Base-by-base conservation (phyloP, 2,329 filamentous ascomycete species). In the Epichloe festucae region DNA sequence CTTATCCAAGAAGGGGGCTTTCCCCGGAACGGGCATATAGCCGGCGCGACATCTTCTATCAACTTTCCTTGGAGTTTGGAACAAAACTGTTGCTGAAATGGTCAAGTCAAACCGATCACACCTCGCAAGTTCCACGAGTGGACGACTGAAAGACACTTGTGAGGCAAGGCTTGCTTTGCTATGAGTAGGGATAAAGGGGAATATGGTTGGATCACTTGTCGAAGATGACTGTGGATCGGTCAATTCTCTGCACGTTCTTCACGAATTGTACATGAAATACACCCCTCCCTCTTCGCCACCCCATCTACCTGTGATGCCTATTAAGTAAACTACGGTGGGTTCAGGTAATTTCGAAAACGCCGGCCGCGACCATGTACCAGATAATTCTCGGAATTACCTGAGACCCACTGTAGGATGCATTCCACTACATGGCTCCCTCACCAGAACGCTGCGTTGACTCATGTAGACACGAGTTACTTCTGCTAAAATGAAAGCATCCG, bases 1-100 rank as follows among this genome's bases (percentile, higher is more conserved):
- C 19, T 71, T 98, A 52, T 96, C 89, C 67, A 97, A 96, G 68
- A 86, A 79, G 53, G 89, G 87, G 41, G 91, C 93, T 2, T 98
- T 98, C 63, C 94, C 94, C 0, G 90, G 90, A 23, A 97, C 94
- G 23, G 87, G 87, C 17, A 70, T 84, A 46, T 84, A 57, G 63
- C 44, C 17, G 23, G n/a, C 42, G 10, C 35, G 31, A 46, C 34
- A 38, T 4, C 21, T 5, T 41, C n/a, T 15, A 31, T 42, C 15
- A 15, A 6, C 8, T n/a, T 49, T 21, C 11, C 17, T 36, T 12
- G 15, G 27, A 21, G 15, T 34, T 11, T 45, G 43, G 19, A 7
- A 21, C 27, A 46, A 21, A 15, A 36, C 4, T 12, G 19, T 15
- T 36, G 4, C 10, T 8, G 5, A 17, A 12, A 36, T 12, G n/a